Conservation (phyloP, 2,329 filamentous ascomycete species). For the Orbilia ellipsospora region DNA sequence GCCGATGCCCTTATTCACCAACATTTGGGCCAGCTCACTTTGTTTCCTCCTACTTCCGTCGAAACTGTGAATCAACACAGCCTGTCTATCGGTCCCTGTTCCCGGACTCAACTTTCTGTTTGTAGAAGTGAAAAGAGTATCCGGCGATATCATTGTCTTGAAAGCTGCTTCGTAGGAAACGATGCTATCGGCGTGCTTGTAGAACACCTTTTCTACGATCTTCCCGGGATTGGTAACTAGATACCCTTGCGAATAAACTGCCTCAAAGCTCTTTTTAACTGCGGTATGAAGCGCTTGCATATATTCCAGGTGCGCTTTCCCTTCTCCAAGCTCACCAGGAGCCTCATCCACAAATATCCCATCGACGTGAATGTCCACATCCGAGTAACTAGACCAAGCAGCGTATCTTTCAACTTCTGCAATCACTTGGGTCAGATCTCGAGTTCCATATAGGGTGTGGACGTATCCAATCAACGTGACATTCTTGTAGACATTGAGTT, state of each 20-base stretch:
- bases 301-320: slow-evolving; percentile 29
- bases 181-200: slow-evolving; percentile 40
- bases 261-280: slow-evolving; percentile 29
- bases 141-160: slow-evolving; percentile 40
- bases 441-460: slow-evolving; percentile 61
- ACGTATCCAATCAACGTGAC: slow-evolving; percentile 64
- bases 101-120: slow-evolving; percentile 38
- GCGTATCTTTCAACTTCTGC: slow-evolving; percentile 62
- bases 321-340: slow-evolving; percentile 52
- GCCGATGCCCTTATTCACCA: slow-evolving; percentile 42
- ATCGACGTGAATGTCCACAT: slow-evolving; percentile 59
- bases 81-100: slow-evolving; percentile 13
- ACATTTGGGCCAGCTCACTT: slow-evolving; percentile 37
- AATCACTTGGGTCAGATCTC: slow-evolving; percentile 60
- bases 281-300: slow-evolving; percentile 22
- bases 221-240: slow-evolving; percentile 42
- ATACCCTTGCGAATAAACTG: slow-evolving; percentile 26
- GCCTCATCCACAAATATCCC: slow-evolving; percentile 64
- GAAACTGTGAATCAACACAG: slow-evolving; percentile 46
- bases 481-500: slow-evolving; percentile 62
- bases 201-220: slow-evolving; percentile 39
- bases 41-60: slow-evolving; percentile 47
- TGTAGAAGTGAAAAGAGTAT: slow-evolving; percentile 47
- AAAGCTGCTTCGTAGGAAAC: slow-evolving; percentile 49
- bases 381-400: slow-evolving; percentile 59